A percentile compares a stretch with the other conserved stretches of the same genome.
Conservation (phyloP, 371 early-diverging fungal genomes). For the Mortierella sp. region DNA sequence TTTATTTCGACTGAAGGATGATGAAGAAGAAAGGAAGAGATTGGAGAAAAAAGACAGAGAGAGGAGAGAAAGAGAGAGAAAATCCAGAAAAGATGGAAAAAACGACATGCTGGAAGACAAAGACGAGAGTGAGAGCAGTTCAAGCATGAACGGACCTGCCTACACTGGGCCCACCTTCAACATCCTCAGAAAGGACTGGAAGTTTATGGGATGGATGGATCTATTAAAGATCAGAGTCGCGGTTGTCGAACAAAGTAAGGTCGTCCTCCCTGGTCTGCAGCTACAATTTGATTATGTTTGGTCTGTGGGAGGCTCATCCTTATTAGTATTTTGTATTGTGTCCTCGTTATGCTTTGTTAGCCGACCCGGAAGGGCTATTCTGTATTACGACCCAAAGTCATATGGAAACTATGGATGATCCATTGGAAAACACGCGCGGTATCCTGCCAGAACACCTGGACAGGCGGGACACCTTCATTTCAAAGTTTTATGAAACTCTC, state of each 20-base stretch:
- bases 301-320: not conserved
- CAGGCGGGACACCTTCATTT: constrained; percentile 35
- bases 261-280: not conserved
- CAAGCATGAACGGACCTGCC: not conserved
- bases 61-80: constrained; percentile 1
- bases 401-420: constrained; percentile 29
- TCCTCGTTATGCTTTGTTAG: too few species aligned
- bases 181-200: constrained; percentile 37
- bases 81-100: not conserved
- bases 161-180: not conserved
- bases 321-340: not conserved
- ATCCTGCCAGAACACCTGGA: constrained; percentile 36
- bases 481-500: constrained; percentile 34
- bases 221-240: constrained; percentile 24
- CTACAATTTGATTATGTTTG: not conserved
- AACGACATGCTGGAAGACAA: not conserved
- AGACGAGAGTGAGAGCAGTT: not conserved
- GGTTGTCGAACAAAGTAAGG: constrained; percentile 45
- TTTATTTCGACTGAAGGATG: constrained; percentile 27
- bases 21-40: constrained; percentile 16
- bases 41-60: constrained; percentile 20
- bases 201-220: constrained; percentile 52
- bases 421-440: constrained; percentile 38
- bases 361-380: constrained; percentile 50
- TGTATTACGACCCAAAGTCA: constrained; percentile 38